These are phyloP conservation scores for Phoma sp. DNA, from an alignment of 2,329 filamentous ascomycete species.

Conservation along the genomic window DNA sequence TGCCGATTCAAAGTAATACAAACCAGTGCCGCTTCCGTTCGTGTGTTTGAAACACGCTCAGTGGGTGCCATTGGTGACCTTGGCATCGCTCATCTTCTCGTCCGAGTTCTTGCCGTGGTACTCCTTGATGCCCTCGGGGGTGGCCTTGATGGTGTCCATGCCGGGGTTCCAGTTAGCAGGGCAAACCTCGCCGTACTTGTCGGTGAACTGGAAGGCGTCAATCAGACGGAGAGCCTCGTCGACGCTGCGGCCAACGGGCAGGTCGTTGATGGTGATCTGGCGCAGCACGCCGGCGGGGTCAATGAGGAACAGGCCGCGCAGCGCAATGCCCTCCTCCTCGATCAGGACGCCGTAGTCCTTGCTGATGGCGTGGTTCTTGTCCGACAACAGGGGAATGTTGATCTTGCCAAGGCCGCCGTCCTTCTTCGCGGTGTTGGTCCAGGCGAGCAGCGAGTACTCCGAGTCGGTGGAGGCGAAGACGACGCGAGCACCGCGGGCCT, in stretches of 20 bases:
- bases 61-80: slow-evolving; percentile 40
- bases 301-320: slow-evolving; percentile 71
- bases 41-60: neutral
- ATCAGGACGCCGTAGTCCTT: slow-evolving; percentile 70
- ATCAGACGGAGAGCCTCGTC: slow-evolving; percentile 68
- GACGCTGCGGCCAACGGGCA: slow-evolving; percentile 69
- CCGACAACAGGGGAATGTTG: slow-evolving; percentile 67
- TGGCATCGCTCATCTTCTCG: slow-evolving; percentile 43
- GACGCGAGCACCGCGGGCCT: slow-evolving; percentile 65
- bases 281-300: slow-evolving; percentile 68
- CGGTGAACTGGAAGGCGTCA: slow-evolving; percentile 58
- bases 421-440: slow-evolving; percentile 65
- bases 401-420: slow-evolving; percentile 68
- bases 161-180: slow-evolving; percentile 54
- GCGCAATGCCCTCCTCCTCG: slow-evolving; percentile 69
- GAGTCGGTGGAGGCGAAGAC: slow-evolving; percentile 69
- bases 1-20: slow-evolving; percentile 15
- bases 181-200: slow-evolving; percentile 54
- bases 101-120: slow-evolving; percentile 48
- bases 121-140: slow-evolving; percentile 49
- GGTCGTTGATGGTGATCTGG: slow-evolving; percentile 71
- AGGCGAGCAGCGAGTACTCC: slow-evolving; percentile 65
- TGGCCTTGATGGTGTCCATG: slow-evolving; percentile 51
- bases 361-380: slow-evolving; percentile 67
- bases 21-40: neutral